phyloP scores from a whole-genome alignment of 768 basidiomycete genomes.

The Phallus indusiatus region DNA sequence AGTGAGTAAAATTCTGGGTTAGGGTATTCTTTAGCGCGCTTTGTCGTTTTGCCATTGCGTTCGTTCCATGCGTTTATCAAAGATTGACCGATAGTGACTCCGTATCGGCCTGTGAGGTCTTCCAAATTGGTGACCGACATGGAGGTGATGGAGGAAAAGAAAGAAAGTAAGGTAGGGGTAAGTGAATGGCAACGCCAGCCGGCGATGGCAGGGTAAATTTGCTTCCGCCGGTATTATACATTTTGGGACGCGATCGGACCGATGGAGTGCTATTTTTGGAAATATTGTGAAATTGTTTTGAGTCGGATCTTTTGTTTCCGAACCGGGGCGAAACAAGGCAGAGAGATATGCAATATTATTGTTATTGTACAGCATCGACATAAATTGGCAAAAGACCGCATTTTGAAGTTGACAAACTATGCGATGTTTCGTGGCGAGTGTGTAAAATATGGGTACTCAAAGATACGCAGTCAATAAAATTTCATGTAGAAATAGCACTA shows the following conservation, averaged over 20 bases:
- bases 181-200: neutral
- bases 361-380: too few species aligned
- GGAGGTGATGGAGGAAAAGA: too few species aligned
- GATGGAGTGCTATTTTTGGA: neutral
- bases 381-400: too few species aligned
- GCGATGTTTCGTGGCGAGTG: too few species aligned
- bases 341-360: neutral
- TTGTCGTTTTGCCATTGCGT: constrained; percentile 4
- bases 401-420: too few species aligned
- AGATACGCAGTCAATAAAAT: too few species aligned
- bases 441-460: too few species aligned
- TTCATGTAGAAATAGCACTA: too few species aligned
- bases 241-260: neutral
- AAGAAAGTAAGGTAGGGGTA: neutral
- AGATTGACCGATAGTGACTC: constrained; percentile 4
- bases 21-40: constrained; percentile 7
- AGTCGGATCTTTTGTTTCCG: neutral
- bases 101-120: constrained; percentile 5
- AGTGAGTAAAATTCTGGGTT: constrained; percentile 9
- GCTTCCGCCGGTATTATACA: neutral
- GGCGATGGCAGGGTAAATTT: neutral
- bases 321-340: neutral
- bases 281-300: too few species aligned
- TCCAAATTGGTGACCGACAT: neutral
- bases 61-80: constrained; percentile 8